Base-by-base conservation (phyloP, 2,329 filamentous ascomycete species). In the Basipetospora chlamydospora region DNA sequence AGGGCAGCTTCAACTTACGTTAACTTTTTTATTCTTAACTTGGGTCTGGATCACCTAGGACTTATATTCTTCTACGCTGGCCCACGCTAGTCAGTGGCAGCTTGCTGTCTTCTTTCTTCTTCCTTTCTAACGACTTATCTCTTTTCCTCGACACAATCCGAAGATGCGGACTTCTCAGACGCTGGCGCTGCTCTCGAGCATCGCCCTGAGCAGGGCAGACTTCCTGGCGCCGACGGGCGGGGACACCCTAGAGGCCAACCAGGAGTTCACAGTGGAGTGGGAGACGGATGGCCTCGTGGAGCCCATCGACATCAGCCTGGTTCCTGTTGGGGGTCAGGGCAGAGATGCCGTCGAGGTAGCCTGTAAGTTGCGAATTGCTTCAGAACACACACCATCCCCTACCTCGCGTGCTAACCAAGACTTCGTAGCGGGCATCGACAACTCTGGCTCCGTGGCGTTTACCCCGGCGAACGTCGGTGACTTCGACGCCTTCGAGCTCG, bases 121-220 rank as follows among this genome's bases (percentile, higher is more conserved):
- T 23, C 22, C 13, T 9, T 13, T 18, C 21, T 3, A 20, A 8
- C 6, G 9, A 11, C 4, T 11, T 22, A 12, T 21, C 9, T 10
- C 13, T 36, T 29, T 22, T 13, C 6, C n/a, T 26, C 12, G 18
- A 23, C 28, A 33, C 12, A 9, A 15, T 32, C 25, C 20, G 13
- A 39, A 36, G 10, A 39, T 39, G 38, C 28, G 28, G 16, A 35
- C 30, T 4, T 34, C 29, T n/a, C 28, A 31, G 29, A 36, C 32
- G 15, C n/a, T 39, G 5, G 32, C 33, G 21, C 33, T 39, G 20
- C 32, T 39, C 12, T 32, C 33, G 12, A 28, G 38, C 33, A 33
- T 39, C n/a, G 38, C 38, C 11, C 21, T 39, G 10, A 33, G 12
- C 28, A 26, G 28, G 3, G 37, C 37, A 4, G 28, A 35, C 8